Conservation (phyloP, 1,139 yeast species). For the Candida neerlandica region DNA sequence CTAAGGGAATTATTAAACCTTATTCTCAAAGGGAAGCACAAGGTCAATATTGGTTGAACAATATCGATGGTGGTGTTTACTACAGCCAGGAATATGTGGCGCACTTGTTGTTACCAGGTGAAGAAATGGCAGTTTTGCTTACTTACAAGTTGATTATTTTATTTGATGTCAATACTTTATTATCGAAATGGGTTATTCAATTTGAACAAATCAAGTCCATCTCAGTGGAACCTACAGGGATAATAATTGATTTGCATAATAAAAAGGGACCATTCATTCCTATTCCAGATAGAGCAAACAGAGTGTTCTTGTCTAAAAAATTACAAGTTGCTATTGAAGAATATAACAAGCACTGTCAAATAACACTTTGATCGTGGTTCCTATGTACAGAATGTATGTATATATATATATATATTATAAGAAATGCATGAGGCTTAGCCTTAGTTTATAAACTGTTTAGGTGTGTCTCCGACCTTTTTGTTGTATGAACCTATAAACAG, state of each 20-base stretch:
- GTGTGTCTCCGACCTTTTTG: constrained; percentile 16
- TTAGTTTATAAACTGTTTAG: constrained; percentile 15
- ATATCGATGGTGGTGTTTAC: constrained; percentile 77
- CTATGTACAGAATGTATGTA: constrained; percentile 14
- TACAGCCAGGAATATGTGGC: constrained; percentile 78
- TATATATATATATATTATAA: constrained; percentile 3
- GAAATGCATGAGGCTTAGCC: background rate
- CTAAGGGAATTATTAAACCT: constrained; percentile 70
- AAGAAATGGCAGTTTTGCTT: constrained; percentile 74
- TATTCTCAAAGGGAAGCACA: constrained; percentile 85
- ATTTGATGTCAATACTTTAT: constrained; percentile 63
- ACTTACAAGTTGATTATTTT: constrained; percentile 73
- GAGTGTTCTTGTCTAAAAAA: constrained; percentile 68
- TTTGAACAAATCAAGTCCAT: constrained; percentile 68
- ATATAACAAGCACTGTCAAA: constrained; percentile 65
- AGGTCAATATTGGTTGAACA: constrained; percentile 91
- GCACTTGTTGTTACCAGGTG: constrained; percentile 80
- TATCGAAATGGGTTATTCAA: constrained; percentile 64
- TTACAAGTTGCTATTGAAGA: constrained; percentile 82
- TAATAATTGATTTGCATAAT: constrained; percentile 64
- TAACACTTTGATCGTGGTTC: constrained; percentile 23
- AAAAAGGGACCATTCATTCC: constrained; percentile 78
- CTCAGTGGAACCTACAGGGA: constrained; percentile 78
- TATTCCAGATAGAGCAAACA: constrained; percentile 64
- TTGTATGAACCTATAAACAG: constrained; percentile 13